Conservation (phyloP, 768 basidiomycete species). For the Rhizopogon vulgaris region DNA sequence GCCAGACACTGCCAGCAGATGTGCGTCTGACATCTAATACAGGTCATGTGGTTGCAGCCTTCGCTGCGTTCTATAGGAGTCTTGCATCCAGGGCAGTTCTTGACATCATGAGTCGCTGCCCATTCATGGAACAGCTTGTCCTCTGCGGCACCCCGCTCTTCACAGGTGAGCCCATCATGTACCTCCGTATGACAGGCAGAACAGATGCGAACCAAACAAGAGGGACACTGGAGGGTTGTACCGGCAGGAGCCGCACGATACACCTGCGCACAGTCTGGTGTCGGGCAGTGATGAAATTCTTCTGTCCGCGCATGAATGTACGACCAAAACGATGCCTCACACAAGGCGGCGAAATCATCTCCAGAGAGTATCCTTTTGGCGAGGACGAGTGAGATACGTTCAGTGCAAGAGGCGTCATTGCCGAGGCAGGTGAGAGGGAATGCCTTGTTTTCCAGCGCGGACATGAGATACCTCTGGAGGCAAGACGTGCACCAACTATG, state of each 20-base stretch:
- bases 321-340: conserved; percentile 53
- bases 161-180: conserved; percentile 67
- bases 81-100: conserved; percentile 69
- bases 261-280: conserved; percentile 71
- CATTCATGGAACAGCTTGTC: conserved; percentile 59
- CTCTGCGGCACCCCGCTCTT: conserved; percentile 45
- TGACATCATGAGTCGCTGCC: conserved; percentile 58
- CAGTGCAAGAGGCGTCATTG: conserved; percentile 49
- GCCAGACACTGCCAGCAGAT: conserved; percentile 76
- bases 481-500: conserved; percentile 68
- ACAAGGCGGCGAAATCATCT: conserved; percentile 47
- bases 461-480: conserved; percentile 49
- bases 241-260: conserved; percentile 53
- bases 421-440: conserved; percentile 78
- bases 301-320: conserved; percentile 53
- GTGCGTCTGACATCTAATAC: conserved; percentile 66
- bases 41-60: conserved; percentile 85
- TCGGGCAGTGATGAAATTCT: conserved; percentile 72
- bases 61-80: conserved; percentile 64
- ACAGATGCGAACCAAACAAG: conserved; percentile 67
- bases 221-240: conserved; percentile 59
- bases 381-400: conserved; percentile 46
- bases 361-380: conserved; percentile 47
- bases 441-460: conserved; percentile 47
- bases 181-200: conserved; percentile 49